Percentiles rank a stretch among this genome's conserved stretches.
These are phyloP conservation scores for Paraconiothyrium sp. DNA, from an alignment of 2,329 filamentous ascomycete species.

Conservation along the genomic window DNA sequence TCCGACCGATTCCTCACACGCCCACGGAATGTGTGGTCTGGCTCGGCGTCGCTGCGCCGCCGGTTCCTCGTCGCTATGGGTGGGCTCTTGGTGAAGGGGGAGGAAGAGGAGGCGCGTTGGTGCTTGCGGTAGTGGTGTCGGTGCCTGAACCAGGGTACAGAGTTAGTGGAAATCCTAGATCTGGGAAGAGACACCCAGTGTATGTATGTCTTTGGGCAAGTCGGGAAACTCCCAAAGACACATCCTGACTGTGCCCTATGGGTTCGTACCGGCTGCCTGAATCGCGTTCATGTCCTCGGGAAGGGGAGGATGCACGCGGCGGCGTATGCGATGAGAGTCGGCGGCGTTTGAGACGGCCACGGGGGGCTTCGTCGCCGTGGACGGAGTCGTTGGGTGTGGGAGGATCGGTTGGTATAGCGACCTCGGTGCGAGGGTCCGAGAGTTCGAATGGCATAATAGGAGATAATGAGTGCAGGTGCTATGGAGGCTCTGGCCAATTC, in stretches of 20 bases:
- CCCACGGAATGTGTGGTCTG: slow-evolving; percentile 47
- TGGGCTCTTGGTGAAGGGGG: slow-evolving; percentile 34
- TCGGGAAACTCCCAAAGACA: too few relatives aligned
- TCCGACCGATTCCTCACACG: slow-evolving; percentile 39
- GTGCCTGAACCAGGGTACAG: slow-evolving; percentile 17
- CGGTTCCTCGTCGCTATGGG: slow-evolving; percentile 38
- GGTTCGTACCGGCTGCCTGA: slow-evolving; percentile 33
- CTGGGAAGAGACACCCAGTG: too few relatives aligned
- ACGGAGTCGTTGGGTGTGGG: slow-evolving; percentile 9
- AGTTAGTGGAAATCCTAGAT: too few relatives aligned
- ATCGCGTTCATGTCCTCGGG: slow-evolving; percentile 45
- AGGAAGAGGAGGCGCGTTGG: slow-evolving; percentile 39
- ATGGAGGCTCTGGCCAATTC: neutral
- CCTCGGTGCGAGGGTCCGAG: neutral
- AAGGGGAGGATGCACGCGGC: slow-evolving; percentile 41
- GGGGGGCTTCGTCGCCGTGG: slow-evolving; percentile 14
- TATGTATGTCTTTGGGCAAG: too few relatives aligned
- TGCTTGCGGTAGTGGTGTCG: slow-evolving; percentile 44
- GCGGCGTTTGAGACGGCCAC: slow-evolving; percentile 46
- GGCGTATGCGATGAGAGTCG: slow-evolving; percentile 42
- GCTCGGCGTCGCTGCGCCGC: slow-evolving; percentile 46
- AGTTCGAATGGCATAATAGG: neutral
- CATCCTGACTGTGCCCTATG: too few relatives aligned
- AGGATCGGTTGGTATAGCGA: neutral
- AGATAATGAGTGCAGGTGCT: neutral